Evolutionary conservation across 441 rosid species (phyloP).

Genomic region (Bocquillonia castaneifolia): DNA sequence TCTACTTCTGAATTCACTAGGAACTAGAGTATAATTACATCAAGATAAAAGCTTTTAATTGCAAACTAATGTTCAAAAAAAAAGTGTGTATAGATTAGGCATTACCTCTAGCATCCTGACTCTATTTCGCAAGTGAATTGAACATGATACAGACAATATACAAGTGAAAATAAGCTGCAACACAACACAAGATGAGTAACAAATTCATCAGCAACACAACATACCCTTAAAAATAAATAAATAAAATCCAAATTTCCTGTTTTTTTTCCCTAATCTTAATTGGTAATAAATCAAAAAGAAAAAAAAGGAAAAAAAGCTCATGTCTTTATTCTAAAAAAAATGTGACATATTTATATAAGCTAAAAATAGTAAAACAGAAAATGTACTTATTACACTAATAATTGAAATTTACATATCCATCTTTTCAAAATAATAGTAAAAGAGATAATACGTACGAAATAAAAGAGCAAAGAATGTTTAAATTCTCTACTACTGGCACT

Average conservation of each 20-base stretch:
- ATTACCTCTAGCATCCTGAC: conserved; percentile 63
- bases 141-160: conserved; percentile 44
- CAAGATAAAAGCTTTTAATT: not conserved
- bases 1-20: not conserved
- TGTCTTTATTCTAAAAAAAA: not conserved
- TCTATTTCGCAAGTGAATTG: conserved; percentile 45
- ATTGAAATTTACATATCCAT: not conserved
- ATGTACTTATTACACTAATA: too few species aligned
- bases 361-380: not conserved
- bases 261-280: not conserved
- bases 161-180: conserved; percentile 60
- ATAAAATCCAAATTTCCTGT: not conserved
- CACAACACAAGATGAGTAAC: conserved; percentile 27
- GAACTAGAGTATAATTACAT: not conserved
- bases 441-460: conserved; percentile 32
- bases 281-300: too few species aligned
- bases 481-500: conserved; percentile 26
- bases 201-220: conserved; percentile 14
- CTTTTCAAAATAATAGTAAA: not conserved
- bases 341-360: too few species aligned
- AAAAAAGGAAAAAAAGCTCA: not conserved
- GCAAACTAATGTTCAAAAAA: not conserved
- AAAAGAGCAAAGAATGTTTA: conserved; percentile 33
- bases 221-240: not conserved
- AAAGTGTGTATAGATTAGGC: not conserved